These are phyloP conservation scores for Juncus effusus DNA, from an alignment of 176 grass and related monocot genomes.

Conservation along the genomic window DNA sequence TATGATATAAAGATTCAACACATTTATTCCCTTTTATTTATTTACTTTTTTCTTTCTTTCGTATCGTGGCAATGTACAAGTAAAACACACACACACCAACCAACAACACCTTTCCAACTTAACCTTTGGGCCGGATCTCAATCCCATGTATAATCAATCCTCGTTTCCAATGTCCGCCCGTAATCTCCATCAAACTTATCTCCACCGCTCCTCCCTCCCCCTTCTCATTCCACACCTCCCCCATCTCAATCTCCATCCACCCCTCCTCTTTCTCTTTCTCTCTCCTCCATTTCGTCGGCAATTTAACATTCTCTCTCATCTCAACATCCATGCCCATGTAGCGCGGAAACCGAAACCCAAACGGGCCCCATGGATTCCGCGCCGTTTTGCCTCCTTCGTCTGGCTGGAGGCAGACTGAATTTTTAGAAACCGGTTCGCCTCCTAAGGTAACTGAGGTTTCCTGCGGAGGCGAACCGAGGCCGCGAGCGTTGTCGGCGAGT, in stretches of 20 bases:
- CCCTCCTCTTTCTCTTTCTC: slow-evolving; percentile 22
- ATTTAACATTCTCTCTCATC: neutral
- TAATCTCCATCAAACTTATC: slow-evolving; percentile 44
- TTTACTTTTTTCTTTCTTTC: neutral
- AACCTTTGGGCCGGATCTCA: slow-evolving; percentile 37
- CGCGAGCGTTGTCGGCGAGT: slow-evolving; percentile 12
- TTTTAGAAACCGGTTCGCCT: neutral
- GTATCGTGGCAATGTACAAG: slow-evolving; percentile 13
- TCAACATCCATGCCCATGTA: neutral
- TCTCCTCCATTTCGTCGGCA: slow-evolving; percentile 5
- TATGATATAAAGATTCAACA: neutral
- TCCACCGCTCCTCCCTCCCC: slow-evolving; percentile 31
- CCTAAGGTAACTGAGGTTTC: slow-evolving; percentile 36
- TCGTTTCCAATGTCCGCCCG: slow-evolving; percentile 33
- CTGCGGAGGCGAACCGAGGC: slow-evolving; percentile 18
- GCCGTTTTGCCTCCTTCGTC: neutral
- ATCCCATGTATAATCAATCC: slow-evolving; percentile 47
- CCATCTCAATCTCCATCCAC: slow-evolving; percentile 45
- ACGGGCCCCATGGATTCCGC: neutral
- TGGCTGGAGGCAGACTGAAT: slow-evolving; percentile 22
- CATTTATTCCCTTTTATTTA: neutral
- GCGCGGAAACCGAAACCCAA: neutral
- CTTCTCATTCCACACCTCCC: slow-evolving; percentile 22
- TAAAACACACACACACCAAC: neutral
- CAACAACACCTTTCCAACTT: neutral